A percentile compares a stretch with the other conserved stretches of the same genome.
Evolutionary conservation across 768 basidiomycete species (phyloP).

Genomic region (Hydnomerulius pinastri): DNA sequence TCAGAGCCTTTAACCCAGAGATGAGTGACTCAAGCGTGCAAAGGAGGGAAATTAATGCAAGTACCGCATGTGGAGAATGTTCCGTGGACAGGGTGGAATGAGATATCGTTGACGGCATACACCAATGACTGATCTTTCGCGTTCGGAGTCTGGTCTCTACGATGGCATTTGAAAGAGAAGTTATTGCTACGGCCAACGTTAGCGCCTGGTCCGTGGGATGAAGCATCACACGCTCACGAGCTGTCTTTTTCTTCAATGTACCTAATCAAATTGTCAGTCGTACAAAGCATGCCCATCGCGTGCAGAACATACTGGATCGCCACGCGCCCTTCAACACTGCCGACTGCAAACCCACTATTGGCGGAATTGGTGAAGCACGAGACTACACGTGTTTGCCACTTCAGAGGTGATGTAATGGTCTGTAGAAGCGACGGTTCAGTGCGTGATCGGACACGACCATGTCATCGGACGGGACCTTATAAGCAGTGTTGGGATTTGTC

Average conservation of each 20-base stretch:
- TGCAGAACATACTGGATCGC: constrained; percentile 82
- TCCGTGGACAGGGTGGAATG: constrained; percentile 82
- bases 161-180: constrained; percentile 88
- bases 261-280: constrained; percentile 39
- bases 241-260: constrained; percentile 85
- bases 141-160: constrained; percentile 55
- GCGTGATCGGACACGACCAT: not conserved
- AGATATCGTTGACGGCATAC: constrained; percentile 83
- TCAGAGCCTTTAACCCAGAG: constrained; percentile 58
- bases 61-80: constrained; percentile 82
- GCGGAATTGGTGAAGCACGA: constrained; percentile 75
- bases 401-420: constrained; percentile 84
- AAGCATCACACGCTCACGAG: constrained; percentile 43
- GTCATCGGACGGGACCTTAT: constrained; percentile 55
- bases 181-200: constrained; percentile 51
- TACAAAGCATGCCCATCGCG: not conserved
- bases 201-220: not conserved
- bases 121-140: constrained; percentile 69
- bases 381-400: constrained; percentile 90
- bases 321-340: constrained; percentile 88
- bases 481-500: constrained; percentile 73
- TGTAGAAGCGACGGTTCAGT: constrained; percentile 30
- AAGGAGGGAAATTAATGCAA: constrained; percentile 21
- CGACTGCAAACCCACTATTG: constrained; percentile 76
- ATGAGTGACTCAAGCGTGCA: constrained; percentile 16